Evolutionary conservation across 2,329 filamentous ascomycete species (phyloP).

Genomic region (Arthrobotrys pseudoclavata): DNA sequence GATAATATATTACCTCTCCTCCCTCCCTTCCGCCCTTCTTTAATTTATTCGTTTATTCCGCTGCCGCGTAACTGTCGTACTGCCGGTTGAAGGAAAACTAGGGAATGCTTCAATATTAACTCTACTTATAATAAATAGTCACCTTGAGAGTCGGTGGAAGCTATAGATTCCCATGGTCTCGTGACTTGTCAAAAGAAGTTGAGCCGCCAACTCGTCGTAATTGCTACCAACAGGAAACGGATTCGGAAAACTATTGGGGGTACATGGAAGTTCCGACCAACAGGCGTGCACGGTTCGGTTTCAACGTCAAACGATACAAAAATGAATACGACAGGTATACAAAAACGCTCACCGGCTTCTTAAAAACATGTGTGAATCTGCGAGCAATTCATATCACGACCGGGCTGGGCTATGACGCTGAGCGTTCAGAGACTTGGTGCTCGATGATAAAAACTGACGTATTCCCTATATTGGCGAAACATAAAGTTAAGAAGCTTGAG

Average conservation of each 20-base stretch:
- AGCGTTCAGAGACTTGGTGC: neutral
- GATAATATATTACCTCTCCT: neutral
- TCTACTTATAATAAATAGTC: neutral
- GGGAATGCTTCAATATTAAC: neutral
- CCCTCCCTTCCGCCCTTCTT: neutral
- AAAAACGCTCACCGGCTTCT: neutral
- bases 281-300: neutral
- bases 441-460: neutral
- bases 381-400: slow-evolving; percentile 9
- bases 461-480: neutral
- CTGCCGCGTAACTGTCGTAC: neutral
- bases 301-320: neutral
- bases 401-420: slow-evolving; percentile 1
- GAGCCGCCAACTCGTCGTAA: neutral
- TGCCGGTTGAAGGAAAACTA: no score
- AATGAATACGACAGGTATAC: slow-evolving; percentile 10
- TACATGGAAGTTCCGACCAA: slow-evolving; percentile 15
- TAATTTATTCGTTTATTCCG: neutral
- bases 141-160: neutral
- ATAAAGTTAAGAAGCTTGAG: neutral
- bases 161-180: slow-evolving; percentile 13
- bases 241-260: neutral
- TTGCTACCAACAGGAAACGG: slow-evolving; percentile 24
- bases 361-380: neutral
- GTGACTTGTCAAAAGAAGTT: neutral